Evolutionary conservation across 495 filamentous ascomycete species (phyloP).

Genomic region (Monascus purpureus): DNA sequence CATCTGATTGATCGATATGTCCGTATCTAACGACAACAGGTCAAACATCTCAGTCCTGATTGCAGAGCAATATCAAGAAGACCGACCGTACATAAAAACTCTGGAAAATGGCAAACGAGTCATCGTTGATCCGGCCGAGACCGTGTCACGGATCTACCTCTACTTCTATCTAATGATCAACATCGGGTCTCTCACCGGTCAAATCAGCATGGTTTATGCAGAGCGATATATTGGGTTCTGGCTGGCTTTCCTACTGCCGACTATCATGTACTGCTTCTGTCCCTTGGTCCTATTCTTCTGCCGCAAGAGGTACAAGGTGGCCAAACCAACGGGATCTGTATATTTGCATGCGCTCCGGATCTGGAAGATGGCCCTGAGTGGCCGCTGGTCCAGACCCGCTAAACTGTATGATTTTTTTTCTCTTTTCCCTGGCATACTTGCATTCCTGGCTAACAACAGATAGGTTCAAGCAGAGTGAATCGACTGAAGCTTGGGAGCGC

Average conservation of each 20-base stretch:
- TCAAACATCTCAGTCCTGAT: conserved; percentile 49
- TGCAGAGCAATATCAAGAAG: conserved; percentile 35
- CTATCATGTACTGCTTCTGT: conserved; percentile 39
- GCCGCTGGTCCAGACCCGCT: conserved; percentile 36
- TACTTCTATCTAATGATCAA: conserved; percentile 51
- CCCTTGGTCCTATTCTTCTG: conserved; percentile 50
- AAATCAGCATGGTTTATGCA: conserved; percentile 43
- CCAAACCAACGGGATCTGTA: conserved; percentile 49
- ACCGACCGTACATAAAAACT: conserved; percentile 28
- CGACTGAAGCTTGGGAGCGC: conserved; percentile 37
- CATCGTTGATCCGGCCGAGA: conserved; percentile 55
- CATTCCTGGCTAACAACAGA: conserved; percentile 11
- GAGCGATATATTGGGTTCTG: conserved; percentile 69
- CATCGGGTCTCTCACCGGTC: conserved; percentile 41
- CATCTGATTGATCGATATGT: too few relatives aligned
- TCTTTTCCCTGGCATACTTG: neutral
- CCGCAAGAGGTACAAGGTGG: conserved; percentile 42
- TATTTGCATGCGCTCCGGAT: conserved; percentile 43
- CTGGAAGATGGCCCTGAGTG: conserved; percentile 44
- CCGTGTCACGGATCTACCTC: conserved; percentile 27
- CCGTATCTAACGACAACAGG: too few relatives aligned
- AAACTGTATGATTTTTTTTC: conserved; percentile 3
- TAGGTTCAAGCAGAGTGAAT: conserved; percentile 21
- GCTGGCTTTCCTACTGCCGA: conserved; percentile 48
- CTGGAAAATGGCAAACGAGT: conserved; percentile 44